These are phyloP conservation scores for Potentilla sterilis DNA, from an alignment of 306 rosid genomes.

Conservation along the genomic window DNA sequence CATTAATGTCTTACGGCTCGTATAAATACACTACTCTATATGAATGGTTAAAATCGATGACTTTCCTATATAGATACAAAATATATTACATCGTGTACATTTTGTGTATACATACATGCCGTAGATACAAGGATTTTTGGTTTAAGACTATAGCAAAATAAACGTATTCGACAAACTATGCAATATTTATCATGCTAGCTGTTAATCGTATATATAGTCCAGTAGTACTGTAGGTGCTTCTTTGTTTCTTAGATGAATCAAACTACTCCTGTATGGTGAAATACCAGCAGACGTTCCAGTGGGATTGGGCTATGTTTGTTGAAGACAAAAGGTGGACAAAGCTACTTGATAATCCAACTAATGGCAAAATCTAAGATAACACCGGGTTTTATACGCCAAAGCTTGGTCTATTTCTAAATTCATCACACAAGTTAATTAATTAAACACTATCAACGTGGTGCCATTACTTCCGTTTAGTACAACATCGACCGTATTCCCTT, in stretches of 20 bases:
- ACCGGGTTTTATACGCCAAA: neutral
- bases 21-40: too few relatives aligned
- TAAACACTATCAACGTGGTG: neutral
- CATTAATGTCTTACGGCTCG: too few relatives aligned
- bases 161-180: too few relatives aligned
- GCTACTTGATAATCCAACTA: neutral
- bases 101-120: too few relatives aligned
- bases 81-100: too few relatives aligned
- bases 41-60: too few relatives aligned
- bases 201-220: neutral
- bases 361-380: neutral
- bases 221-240: neutral
- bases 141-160: too few relatives aligned
- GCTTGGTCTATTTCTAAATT: neutral
- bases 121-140: too few relatives aligned
- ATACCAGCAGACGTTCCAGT: conserved; percentile 16
- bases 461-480: neutral
- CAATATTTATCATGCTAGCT: too few relatives aligned
- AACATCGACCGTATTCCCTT: too few relatives aligned
- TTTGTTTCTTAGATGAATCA: neutral
- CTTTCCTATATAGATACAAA: too few relatives aligned
- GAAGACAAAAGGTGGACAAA: conserved; percentile 7
- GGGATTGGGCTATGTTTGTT: conserved; percentile 2
- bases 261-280: neutral
- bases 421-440: too few relatives aligned